Conservation (phyloP, 2,329 filamentous ascomycete species). For the Gyromitra esculenta region DNA sequence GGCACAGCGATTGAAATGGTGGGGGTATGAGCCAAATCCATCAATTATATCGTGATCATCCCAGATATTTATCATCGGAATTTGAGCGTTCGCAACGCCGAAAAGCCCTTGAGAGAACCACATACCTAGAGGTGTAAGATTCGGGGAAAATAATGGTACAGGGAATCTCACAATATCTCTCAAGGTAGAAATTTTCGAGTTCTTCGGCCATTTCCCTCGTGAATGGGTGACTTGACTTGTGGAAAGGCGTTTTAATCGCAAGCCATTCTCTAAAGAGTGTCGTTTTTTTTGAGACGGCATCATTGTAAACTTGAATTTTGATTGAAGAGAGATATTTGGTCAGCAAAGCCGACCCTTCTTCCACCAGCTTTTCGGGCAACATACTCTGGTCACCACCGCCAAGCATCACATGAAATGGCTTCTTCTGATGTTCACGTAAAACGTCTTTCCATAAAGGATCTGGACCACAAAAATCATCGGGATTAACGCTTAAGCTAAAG, state of each 20-base stretch:
- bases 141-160: slow-evolving; percentile 6
- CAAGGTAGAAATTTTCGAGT: slow-evolving; percentile 85
- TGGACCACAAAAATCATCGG: slow-evolving; percentile 84
- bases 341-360: neutral
- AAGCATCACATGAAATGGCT: slow-evolving; percentile 97
- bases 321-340: neutral
- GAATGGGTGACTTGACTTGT: slow-evolving; percentile 83
- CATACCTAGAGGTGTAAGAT: slow-evolving; percentile 62
- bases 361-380: slow-evolving; percentile 18
- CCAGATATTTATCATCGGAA: slow-evolving; percentile 98
- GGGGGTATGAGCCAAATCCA: slow-evolving; percentile 91
- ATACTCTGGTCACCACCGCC: slow-evolving; percentile 87
- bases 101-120: slow-evolving; percentile 98
- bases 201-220: slow-evolving; percentile 85
- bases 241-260: slow-evolving; percentile 77
- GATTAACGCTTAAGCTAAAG: slow-evolving; percentile 81
- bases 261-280: slow-evolving; percentile 84
- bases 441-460: slow-evolving; percentile 98
- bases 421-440: slow-evolving; percentile 74
- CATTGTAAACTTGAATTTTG: slow-evolving; percentile 75
- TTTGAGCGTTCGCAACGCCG: slow-evolving; percentile 89
- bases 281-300: slow-evolving; percentile 79
- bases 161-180: slow-evolving; percentile 73
- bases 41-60: slow-evolving; percentile 94
- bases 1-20: slow-evolving; percentile 88